Evolutionary conservation across 1,284 basidiomycete species (phyloP), one percentile per base, ranked within the genome.

Genomic region (Irpex lacteus): DNA sequence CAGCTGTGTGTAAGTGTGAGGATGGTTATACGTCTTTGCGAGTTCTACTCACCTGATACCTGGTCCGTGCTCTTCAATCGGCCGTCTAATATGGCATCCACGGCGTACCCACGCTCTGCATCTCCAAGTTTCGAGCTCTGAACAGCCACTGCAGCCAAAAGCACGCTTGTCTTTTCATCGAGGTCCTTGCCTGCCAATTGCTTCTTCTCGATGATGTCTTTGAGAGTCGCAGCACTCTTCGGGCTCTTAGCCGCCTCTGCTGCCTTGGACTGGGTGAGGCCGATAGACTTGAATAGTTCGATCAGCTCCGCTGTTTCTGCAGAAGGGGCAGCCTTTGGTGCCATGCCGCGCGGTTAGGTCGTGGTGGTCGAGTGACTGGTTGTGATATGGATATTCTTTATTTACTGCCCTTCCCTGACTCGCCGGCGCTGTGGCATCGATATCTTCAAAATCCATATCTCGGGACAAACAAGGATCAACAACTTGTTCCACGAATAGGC

Each of bases 21-120:
- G 62, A 64, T 61, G 49, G 64, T 61, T 3, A 60, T 2, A 37
- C 56, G 47, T 15, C 34, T 15, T 32, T 37, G 15, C 32, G 34
- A 52, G 9, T 44, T 57, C 15, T 50, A 77, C 87, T 68, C 71
- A 95, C 95, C 95, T 63, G 86, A 84, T 44, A 98, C 87, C 80
- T 98, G 96, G 73, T 98, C 97, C 5, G 88, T 85, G 49, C 85
- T 87, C 79, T 91, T 93, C 65, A 99, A 76, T 69, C 86, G 85
- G 21, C 86, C 90, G 65, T 88, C 85, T 26, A 90, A 73, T 69
- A 98, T 89, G 65, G 85, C 87, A 38, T 81, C 76, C 49, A 95
- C 82, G 18, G 92, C 78, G 74, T 90, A 96, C 62, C 79, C 82
- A 70, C 87, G 84, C 74, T 88, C 86, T n/a, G 78, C 78, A 47